Conservation (phyloP, 495 filamentous ascomycete species). For the Astrothelium macrocarpum region DNA sequence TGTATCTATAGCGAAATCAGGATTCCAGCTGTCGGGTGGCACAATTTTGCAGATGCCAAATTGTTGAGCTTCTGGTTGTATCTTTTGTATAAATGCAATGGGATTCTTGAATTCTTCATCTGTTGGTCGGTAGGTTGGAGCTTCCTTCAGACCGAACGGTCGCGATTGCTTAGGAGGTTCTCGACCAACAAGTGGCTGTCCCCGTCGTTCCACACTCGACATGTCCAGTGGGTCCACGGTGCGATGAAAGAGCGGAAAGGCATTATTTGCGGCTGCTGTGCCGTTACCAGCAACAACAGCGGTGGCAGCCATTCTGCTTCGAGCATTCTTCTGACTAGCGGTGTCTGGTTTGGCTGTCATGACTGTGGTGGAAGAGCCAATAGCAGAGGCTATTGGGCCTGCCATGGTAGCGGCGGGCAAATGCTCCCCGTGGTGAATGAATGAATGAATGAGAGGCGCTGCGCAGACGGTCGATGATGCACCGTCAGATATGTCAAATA, state of each 20-base stretch:
- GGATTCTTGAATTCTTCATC: slow-evolving; percentile 93
- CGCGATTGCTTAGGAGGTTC: slow-evolving; percentile 68
- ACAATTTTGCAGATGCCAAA: slow-evolving; percentile 94
- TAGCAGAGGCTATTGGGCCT: not conserved
- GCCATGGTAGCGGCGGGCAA: not conserved
- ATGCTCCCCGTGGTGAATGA: not conserved
- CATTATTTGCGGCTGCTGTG: not conserved
- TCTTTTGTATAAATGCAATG: slow-evolving; percentile 82
- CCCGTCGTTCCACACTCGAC: slow-evolving; percentile 82
- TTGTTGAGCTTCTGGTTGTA: slow-evolving; percentile 68
- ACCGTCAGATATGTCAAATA: not conserved
- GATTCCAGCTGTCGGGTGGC: slow-evolving; percentile 88
- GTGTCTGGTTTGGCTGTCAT: slow-evolving; percentile 4
- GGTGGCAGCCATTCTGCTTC: slow-evolving; percentile 7
- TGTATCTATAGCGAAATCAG: slow-evolving; percentile 90
- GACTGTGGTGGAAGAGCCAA: slow-evolving; percentile 1
- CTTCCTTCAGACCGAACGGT: slow-evolving; percentile 77
- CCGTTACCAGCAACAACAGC: not conserved
- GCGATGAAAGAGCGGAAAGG: not conserved
- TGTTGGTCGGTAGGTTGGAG: slow-evolving; percentile 82
- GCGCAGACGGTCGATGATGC: not conserved
- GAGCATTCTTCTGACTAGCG: not conserved
- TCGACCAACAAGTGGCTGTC: slow-evolving; percentile 61
- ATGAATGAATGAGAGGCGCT: not conserved
- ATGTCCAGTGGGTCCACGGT: slow-evolving; percentile 65